Conservation (phyloP, 768 basidiomycete genomes). For the Pleurotus tuoliensis region DNA sequence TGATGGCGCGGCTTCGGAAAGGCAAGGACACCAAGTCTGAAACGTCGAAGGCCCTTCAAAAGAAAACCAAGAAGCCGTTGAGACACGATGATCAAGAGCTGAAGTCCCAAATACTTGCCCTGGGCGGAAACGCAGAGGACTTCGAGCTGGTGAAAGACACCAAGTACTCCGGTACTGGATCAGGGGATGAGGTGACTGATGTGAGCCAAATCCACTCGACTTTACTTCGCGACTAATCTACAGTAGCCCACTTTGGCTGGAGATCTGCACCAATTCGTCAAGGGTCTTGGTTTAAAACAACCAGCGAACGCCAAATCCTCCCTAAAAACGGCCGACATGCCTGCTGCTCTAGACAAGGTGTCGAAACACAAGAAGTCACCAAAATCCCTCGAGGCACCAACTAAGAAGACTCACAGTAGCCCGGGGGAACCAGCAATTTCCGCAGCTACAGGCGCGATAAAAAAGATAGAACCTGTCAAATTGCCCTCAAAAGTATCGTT, state of each 20-base stretch:
- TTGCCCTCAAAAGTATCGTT: conserved; percentile 31
- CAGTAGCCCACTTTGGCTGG: conserved; percentile 36
- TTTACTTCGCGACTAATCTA: background rate
- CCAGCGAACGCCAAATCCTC: background rate
- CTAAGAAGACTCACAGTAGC: background rate
- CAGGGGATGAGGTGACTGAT: conserved; percentile 27
- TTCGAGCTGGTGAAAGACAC: conserved; percentile 39
- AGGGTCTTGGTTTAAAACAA: conserved; percentile 30
- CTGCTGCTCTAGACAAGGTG: no score
- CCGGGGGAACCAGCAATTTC: background rate
- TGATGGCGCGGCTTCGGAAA: conserved; percentile 20
- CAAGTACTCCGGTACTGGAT: conserved; percentile 23
- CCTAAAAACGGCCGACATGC: background rate
- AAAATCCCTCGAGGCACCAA: conserved; percentile 10
- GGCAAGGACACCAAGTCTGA: conserved; percentile 14
- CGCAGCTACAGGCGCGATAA: background rate
- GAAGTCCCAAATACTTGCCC: conserved; percentile 31
- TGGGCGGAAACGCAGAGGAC: conserved; percentile 48
- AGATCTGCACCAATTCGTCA: conserved; percentile 45
- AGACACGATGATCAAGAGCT: conserved; percentile 16
- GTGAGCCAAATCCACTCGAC: conserved; percentile 16
- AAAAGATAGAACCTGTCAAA: conserved; percentile 11
- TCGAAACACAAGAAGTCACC: conserved; percentile 15
- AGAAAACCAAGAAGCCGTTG: conserved; percentile 7
- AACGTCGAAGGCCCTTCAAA: conserved; percentile 1